phyloP scores from a whole-genome alignment of 208 protist genomes.

The Leishmania amazonensis region DNA sequence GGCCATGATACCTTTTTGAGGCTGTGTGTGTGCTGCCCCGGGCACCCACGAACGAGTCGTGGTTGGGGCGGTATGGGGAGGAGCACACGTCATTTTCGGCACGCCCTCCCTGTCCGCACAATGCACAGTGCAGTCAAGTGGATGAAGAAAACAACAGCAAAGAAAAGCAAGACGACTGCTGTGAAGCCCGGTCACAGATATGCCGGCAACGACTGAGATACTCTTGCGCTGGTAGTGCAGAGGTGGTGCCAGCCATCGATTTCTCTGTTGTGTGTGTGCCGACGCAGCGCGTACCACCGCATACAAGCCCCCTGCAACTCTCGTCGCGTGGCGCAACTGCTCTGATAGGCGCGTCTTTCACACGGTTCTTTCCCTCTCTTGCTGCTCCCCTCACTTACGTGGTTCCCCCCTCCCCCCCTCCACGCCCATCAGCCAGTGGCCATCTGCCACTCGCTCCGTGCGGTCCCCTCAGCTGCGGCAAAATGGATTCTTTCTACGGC shows the following conservation, averaged over 20 bases:
- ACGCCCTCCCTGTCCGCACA: neutral
- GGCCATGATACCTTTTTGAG: no score
- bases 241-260: neutral
- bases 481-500: constrained; percentile 27
- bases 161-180: neutral
- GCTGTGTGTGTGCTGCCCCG: neutral
- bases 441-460: neutral
- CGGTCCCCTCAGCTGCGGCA: neutral
- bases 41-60: neutral
- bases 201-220: neutral
- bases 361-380: neutral
- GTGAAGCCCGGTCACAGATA: neutral
- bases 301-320: neutral
- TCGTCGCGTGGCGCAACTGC: neutral
- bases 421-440: neutral
- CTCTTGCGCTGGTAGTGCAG: neutral
- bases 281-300: neutral
- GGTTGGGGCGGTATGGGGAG: no score
- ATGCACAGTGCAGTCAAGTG: neutral
- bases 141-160: neutral
- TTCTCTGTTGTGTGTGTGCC: neutral
- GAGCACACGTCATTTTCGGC: neutral
- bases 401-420: neutral
- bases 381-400: neutral
- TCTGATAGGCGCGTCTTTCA: no score